Conservation (phyloP, 2,329 filamentous ascomycete species). For the Talaromyces sp. region DNA sequence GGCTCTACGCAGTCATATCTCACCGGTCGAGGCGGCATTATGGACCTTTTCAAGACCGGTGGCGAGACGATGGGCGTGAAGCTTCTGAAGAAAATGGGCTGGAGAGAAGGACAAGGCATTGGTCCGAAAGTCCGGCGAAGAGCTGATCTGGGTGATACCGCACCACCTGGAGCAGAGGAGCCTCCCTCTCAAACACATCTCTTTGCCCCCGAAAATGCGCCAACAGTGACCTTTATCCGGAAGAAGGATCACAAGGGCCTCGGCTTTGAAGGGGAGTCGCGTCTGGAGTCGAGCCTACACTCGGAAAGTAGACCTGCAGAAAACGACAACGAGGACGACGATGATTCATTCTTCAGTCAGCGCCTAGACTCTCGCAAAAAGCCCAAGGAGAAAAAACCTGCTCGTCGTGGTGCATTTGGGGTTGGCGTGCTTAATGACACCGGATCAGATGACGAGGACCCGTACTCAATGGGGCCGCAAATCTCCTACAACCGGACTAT, state of each 20-base stretch:
- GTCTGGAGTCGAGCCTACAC: conserved; percentile 20
- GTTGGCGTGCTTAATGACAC: conserved; percentile 88
- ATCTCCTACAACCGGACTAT: conserved; percentile 82
- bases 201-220: conserved; percentile 79
- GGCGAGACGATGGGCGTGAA: conserved; percentile 85
- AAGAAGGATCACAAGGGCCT: conserved; percentile 45
- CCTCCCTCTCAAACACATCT: conserved; percentile 55
- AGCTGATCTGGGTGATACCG: conserved; percentile 61
- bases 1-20: conserved; percentile 60
- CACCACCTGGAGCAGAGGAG: conserved; percentile 31
- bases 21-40: conserved; percentile 51
- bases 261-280: conserved; percentile 39
- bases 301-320: conserved; percentile 23
- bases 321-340: conserved; percentile 19
- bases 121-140: conserved; percentile 76
- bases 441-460: conserved; percentile 91
- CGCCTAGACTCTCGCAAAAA: conserved; percentile 28
- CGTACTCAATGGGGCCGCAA: conserved; percentile 84
- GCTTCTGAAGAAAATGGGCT: conserved; percentile 86
- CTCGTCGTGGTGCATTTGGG: conserved; percentile 65
- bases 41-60: conserved; percentile 65
- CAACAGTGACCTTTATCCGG: conserved; percentile 51
- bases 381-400: conserved; percentile 49
- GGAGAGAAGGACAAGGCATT: conserved; percentile 89
- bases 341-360: conserved; percentile 32